Conservation (phyloP, 2,329 filamentous ascomycete genomes). For the Knufia fluminis region DNA sequence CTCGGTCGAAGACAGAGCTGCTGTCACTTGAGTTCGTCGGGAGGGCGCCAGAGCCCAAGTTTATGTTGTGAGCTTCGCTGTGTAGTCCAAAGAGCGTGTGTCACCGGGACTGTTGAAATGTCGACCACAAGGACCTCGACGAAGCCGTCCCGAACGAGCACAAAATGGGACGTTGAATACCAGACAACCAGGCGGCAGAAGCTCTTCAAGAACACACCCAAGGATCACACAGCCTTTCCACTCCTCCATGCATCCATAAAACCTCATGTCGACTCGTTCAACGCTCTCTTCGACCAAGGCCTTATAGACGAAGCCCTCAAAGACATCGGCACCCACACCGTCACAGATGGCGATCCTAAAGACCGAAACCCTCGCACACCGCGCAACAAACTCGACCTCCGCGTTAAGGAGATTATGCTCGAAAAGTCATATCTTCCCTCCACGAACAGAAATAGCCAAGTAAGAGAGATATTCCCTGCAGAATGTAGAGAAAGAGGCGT, state of each 20-base stretch:
- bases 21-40: background rate
- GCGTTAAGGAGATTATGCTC: conserved; percentile 71
- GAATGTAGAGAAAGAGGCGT: conserved; percentile 92
- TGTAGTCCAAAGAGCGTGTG: background rate
- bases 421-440: conserved; percentile 72
- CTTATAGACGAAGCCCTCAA: conserved; percentile 64
- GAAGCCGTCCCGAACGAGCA: conserved; percentile 25
- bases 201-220: conserved; percentile 81
- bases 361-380: conserved; percentile 27
- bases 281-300: conserved; percentile 73
- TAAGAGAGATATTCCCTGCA: conserved; percentile 77
- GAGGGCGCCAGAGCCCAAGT: background rate
- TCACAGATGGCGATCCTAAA: conserved; percentile 63
- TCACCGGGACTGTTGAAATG: background rate
- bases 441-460: conserved; percentile 69
- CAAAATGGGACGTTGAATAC: conserved; percentile 75
- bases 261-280: conserved; percentile 93
- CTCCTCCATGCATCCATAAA: conserved; percentile 74
- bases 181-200: conserved; percentile 77
- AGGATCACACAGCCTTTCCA: conserved; percentile 80
- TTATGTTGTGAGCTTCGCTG: background rate
- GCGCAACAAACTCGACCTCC: conserved; percentile 64
- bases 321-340: conserved; percentile 85
- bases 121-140: conserved; percentile 1
- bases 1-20: background rate